Evolutionary conservation across 345 rosid genomes (phyloP).

Genomic region (Murraya paniculata): DNA sequence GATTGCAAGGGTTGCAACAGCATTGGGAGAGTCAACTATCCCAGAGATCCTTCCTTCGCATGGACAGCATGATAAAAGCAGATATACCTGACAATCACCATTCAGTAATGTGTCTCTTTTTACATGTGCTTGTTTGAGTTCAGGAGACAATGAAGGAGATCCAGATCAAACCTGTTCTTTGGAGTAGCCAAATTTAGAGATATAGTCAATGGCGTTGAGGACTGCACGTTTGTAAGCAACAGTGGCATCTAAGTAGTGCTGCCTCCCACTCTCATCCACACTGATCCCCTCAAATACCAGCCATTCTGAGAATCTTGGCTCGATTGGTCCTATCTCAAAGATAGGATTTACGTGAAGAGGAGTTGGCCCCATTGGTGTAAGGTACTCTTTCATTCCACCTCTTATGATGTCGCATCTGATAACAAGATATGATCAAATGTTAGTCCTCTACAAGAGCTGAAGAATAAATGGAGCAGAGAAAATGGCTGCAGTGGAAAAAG

Average conservation of each 20-base stretch:
- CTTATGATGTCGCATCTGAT: constrained; percentile 79
- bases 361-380: constrained; percentile 94
- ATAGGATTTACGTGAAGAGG: constrained; percentile 89
- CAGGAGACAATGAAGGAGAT: constrained; percentile 1
- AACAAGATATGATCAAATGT: not conserved
- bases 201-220: constrained; percentile 88
- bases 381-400: constrained; percentile 88
- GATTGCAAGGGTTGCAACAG: constrained; percentile 84
- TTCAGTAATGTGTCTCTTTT: not conserved
- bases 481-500: not conserved
- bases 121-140: too few species aligned
- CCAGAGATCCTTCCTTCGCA: constrained; percentile 95
- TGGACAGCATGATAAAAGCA: constrained; percentile 87
- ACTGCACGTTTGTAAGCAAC: constrained; percentile 87
- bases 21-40: constrained; percentile 87
- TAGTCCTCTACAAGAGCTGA: not conserved
- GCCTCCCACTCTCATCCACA: constrained; percentile 81
- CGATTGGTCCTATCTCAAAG: constrained; percentile 88
- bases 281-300: constrained; percentile 92
- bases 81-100: constrained; percentile 51
- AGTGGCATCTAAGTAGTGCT: constrained; percentile 81
- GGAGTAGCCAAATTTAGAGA: constrained; percentile 87
- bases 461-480: not conserved
- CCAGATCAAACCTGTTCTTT: constrained; percentile 73
- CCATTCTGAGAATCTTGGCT: constrained; percentile 96